Evolutionary conservation across 192 early-diverging fungal species (phyloP).

Genomic region (Tieghemiomyces parasiticus): DNA sequence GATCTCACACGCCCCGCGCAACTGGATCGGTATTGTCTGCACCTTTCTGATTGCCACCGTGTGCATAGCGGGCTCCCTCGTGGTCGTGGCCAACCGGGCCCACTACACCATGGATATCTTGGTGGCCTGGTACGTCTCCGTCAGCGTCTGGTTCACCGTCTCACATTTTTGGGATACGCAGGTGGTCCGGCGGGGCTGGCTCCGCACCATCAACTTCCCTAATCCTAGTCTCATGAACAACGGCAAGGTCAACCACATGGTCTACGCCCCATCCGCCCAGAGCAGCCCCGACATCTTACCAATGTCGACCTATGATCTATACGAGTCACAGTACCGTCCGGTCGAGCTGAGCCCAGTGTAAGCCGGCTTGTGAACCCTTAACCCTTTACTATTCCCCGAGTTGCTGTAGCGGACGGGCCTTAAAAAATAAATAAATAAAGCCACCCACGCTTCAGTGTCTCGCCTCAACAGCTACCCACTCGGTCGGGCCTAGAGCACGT

Average conservation of each 20-base stretch:
- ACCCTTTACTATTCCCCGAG: too few species aligned
- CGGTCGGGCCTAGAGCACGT: too few species aligned
- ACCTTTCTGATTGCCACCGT: conserved; percentile 27
- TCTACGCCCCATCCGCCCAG: background rate
- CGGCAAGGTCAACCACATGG: background rate
- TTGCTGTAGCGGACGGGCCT: too few species aligned
- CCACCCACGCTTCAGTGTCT: too few species aligned
- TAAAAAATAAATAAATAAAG: too few species aligned
- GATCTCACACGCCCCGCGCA: conserved; percentile 35
- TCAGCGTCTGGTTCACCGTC: conserved; percentile 33
- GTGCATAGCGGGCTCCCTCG: conserved; percentile 36
- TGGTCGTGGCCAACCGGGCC: conserved; percentile 44
- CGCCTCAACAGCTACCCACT: too few species aligned
- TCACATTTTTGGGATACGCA: conserved; percentile 37
- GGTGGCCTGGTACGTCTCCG: conserved; percentile 39
- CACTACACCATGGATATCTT: conserved; percentile 50
- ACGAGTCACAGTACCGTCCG: too few species aligned
- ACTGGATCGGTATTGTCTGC: conserved; percentile 16
- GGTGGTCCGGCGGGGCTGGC: conserved; percentile 23
- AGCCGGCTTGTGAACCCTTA: too few species aligned
- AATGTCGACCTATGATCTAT: background rate
- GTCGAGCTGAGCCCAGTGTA: too few species aligned
- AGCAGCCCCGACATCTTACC: background rate
- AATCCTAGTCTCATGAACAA: conserved; percentile 5
- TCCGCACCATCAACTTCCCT: conserved; percentile 30